A percentile compares a stretch with the other conserved stretches of the same genome.
These are phyloP conservation scores for Dichomitus squalens DNA, from an alignment of 1,284 basidiomycete species.

Conservation along the genomic window DNA sequence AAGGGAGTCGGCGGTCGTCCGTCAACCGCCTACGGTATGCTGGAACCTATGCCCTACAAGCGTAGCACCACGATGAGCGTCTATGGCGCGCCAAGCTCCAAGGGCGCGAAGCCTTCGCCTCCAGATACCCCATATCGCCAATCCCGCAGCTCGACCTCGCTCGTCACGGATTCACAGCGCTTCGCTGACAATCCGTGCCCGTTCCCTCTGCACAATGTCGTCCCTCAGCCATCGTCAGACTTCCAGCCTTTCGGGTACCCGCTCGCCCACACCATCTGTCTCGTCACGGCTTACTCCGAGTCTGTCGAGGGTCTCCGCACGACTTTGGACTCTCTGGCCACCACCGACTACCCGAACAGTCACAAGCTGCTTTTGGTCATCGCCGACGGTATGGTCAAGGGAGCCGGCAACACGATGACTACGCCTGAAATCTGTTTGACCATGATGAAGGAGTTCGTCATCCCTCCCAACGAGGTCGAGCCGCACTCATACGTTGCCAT, in stretches of 20 bases:
- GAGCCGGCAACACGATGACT: conserved; percentile 83
- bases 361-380: conserved; percentile 97
- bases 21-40: conserved; percentile 74
- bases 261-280: conserved; percentile 90
- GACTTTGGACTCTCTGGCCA: conserved; percentile 96
- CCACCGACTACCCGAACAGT: conserved; percentile 98
- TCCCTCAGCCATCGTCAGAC: conserved; percentile 90
- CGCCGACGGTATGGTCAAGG: conserved; percentile 98
- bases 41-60: conserved; percentile 66
- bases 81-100: conserved; percentile 54
- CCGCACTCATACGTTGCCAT: conserved; percentile 97
- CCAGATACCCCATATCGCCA: conserved; percentile 79
- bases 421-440: conserved; percentile 94
- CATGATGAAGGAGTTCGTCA: conserved; percentile 98
- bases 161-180: conserved; percentile 49
- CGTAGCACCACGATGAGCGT: conserved; percentile 47
- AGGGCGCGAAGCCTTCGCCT: conserved; percentile 56
- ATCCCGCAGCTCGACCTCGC: conserved; percentile 84
- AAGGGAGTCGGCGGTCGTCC: conserved; percentile 68
- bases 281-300: conserved; percentile 99
- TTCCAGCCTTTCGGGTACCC: conserved; percentile 97
- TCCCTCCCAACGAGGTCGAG: conserved; percentile 87
- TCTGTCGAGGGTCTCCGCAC: conserved; percentile 96
- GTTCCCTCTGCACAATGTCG: conserved; percentile 89
- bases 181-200: conserved; percentile 79